phyloP scores from a whole-genome alignment of 805 yeast species.

The Cyberlindnera xishuangbannaensis region DNA sequence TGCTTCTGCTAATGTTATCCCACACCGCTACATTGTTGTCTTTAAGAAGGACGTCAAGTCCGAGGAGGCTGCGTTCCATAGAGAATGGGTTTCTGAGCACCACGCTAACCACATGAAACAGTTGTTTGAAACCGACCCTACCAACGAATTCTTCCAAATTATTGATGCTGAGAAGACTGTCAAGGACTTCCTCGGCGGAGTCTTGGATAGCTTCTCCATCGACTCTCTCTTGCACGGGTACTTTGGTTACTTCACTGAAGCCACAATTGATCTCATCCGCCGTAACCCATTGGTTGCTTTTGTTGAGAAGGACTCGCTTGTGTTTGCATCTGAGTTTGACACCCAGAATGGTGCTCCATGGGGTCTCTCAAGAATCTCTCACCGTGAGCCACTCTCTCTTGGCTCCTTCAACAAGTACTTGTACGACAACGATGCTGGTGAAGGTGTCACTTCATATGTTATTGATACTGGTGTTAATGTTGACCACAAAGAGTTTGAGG shows the following conservation, averaged over 20 bases:
- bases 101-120: constrained; percentile 40
- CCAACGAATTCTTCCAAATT: constrained; percentile 34
- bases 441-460: constrained; percentile 81
- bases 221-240: constrained; percentile 64
- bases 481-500: constrained; percentile 70
- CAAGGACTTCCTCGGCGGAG: constrained; percentile 40
- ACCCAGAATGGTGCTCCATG: constrained; percentile 85
- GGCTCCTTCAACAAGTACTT: constrained; percentile 69
- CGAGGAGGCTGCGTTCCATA: constrained; percentile 57
- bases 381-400: constrained; percentile 62
- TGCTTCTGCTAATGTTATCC: constrained; percentile 44
- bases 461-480: constrained; percentile 86
- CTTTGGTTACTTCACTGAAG: constrained; percentile 76
- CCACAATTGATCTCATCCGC: constrained; percentile 68
- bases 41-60: constrained; percentile 60
- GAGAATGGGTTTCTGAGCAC: constrained; percentile 53
- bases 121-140: constrained; percentile 29
- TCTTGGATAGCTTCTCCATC: constrained; percentile 56
- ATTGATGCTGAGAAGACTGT: constrained; percentile 23
- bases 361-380: constrained; percentile 91
- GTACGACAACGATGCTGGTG: constrained; percentile 68
- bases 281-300: constrained; percentile 57
- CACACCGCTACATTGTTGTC: constrained; percentile 79
- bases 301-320: constrained; percentile 73
- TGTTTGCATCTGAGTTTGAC: constrained; percentile 54